Evolutionary conservation across 257 asterid species (phyloP).

Genomic region (Salvia hispanica): DNA sequence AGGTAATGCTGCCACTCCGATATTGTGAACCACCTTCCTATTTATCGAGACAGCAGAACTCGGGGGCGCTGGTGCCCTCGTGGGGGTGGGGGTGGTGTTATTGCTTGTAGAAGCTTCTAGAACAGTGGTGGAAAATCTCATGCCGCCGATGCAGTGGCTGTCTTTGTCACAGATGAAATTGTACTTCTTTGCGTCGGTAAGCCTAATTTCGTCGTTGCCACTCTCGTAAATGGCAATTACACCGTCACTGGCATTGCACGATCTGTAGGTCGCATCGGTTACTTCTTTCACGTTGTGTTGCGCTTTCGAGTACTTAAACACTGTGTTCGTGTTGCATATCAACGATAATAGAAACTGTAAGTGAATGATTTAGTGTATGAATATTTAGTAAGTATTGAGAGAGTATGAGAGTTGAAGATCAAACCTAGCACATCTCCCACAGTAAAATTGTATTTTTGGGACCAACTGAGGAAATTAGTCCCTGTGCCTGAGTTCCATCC

Average conservation of each 20-base stretch:
- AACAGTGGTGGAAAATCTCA: constrained; percentile 26
- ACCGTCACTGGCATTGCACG: constrained; percentile 27
- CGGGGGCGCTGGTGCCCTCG: background rate
- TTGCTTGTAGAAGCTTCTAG: background rate
- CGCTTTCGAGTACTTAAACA: constrained; percentile 22
- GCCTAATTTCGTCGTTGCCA: constrained; percentile 28
- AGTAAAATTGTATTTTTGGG: constrained; percentile 16
- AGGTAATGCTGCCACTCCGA: background rate
- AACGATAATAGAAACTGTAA: background rate
- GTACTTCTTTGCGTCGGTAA: constrained; percentile 20
- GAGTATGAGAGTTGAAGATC: background rate
- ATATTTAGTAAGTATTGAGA: background rate
- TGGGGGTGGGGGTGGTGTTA: constrained; percentile 1
- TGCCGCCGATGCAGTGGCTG: constrained; percentile 31
- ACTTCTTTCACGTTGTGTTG: constrained; percentile 35
- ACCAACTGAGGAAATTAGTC: constrained; percentile 22
- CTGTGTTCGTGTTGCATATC: background rate
- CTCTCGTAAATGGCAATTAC: constrained; percentile 20
- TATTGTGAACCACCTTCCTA: constrained; percentile 4
- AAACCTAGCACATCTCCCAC: constrained; percentile 28
- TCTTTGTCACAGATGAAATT: constrained; percentile 27
- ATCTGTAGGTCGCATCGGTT: constrained; percentile 24
- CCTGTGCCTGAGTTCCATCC: constrained; percentile 39
- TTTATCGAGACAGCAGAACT: background rate
- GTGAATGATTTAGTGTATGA: background rate